phyloP scores from a whole-genome alignment of 768 basidiomycete species.

The Rubroboletus satanas region DNA sequence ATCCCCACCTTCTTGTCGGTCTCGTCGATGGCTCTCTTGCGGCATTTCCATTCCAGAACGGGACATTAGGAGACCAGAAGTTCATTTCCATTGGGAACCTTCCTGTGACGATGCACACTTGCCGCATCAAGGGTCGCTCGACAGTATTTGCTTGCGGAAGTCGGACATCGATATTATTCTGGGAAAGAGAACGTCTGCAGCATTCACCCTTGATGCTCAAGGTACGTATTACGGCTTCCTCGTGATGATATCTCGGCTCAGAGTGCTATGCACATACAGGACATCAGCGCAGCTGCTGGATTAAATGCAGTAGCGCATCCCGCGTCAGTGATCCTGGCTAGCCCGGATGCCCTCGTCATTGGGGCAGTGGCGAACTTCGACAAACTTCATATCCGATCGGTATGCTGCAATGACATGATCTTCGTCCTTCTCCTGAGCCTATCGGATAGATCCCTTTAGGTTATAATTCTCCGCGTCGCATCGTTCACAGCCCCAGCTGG shows the following conservation, averaged over 20 bases:
- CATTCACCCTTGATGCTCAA: constrained; percentile 73
- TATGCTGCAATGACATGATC: constrained; percentile 30
- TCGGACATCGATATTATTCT: constrained; percentile 64
- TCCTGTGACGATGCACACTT: constrained; percentile 60
- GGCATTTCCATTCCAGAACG: constrained; percentile 46
- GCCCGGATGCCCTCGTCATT: constrained; percentile 52
- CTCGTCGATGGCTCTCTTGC: constrained; percentile 72
- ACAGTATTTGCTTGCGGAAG: constrained; percentile 71
- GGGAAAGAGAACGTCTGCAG: constrained; percentile 59
- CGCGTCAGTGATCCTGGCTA: constrained; percentile 57
- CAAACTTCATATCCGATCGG: constrained; percentile 79
- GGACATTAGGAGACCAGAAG: constrained; percentile 46
- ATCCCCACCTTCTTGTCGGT: constrained; percentile 65
- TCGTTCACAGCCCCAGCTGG: constrained; percentile 53
- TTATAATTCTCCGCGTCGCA: constrained; percentile 62
- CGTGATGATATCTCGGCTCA: neutral
- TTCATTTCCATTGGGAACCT: constrained; percentile 59
- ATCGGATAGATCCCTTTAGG: constrained; percentile 61
- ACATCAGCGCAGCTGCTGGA: constrained; percentile 49
- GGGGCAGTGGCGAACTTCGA: constrained; percentile 65
- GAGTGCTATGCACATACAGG: constrained; percentile 30
- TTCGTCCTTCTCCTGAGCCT: neutral
- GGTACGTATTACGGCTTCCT: constrained; percentile 31
- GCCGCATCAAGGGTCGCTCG: constrained; percentile 48
- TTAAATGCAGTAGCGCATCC: constrained; percentile 48